Conservation (phyloP, 345 rosid genomes). For the Linum lewisii region DNA sequence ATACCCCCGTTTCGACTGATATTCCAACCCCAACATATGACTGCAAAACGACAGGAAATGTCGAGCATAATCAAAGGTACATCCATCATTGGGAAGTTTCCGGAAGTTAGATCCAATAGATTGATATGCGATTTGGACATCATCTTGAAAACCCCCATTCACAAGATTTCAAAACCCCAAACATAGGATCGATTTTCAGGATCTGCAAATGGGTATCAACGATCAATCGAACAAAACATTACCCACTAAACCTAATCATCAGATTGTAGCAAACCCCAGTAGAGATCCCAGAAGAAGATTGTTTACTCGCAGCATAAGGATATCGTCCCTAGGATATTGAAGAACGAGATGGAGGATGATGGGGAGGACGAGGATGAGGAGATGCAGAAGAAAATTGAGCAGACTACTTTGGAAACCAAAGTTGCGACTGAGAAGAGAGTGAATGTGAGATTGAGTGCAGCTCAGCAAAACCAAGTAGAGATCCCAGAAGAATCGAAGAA, state of each 20-base stretch:
- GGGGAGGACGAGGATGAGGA: constrained; percentile 43
- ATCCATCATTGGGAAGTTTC: background rate
- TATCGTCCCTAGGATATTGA: constrained; percentile 65
- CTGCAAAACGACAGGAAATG: background rate
- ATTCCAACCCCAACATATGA: background rate
- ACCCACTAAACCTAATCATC: too few relatives aligned
- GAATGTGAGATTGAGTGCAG: constrained; percentile 78
- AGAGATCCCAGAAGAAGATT: constrained; percentile 54
- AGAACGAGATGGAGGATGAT: constrained; percentile 32
- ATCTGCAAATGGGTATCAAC: too few relatives aligned
- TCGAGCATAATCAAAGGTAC: background rate
- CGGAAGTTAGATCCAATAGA: background rate
- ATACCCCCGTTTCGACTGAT: background rate
- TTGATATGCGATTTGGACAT: background rate
- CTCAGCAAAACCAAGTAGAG: too few relatives aligned
- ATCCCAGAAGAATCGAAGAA: constrained; percentile 42
- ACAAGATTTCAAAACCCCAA: background rate
- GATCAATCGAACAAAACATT: too few relatives aligned
- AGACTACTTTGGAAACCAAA: constrained; percentile 61
- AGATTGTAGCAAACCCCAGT: too few relatives aligned
- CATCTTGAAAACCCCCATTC: background rate
- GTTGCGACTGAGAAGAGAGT: constrained; percentile 82
- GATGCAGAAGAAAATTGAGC: constrained; percentile 56
- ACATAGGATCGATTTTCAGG: too few relatives aligned
- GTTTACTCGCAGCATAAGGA: constrained; percentile 83